phyloP scores from a whole-genome alignment of 345 rosid species.

The Angophora floribunda region DNA sequence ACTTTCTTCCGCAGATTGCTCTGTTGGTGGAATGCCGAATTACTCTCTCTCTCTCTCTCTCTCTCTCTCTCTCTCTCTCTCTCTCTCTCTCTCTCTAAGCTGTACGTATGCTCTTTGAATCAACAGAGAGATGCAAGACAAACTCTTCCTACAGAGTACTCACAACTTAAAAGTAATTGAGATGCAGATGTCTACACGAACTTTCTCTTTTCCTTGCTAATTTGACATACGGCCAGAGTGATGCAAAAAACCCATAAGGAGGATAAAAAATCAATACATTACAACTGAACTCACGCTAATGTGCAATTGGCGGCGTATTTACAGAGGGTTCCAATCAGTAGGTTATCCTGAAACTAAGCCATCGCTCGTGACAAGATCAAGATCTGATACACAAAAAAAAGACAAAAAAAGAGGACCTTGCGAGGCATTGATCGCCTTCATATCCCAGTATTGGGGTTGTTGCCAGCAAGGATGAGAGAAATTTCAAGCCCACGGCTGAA shows the following conservation, averaged over 20 bases:
- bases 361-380: background rate
- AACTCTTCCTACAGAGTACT: background rate
- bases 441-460: constrained; percentile 61
- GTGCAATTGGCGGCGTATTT: background rate
- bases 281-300: background rate
- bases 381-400: background rate
- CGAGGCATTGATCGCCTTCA: background rate
- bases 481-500: constrained; percentile 92
- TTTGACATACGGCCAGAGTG: background rate
- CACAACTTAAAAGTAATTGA: background rate
- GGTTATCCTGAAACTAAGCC: background rate
- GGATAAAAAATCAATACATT: background rate
- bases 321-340: background rate
- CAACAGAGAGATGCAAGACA: background rate
- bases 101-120: background rate
- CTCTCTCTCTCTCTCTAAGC: background rate
- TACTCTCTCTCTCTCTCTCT: background rate
- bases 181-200: background rate
- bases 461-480: constrained; percentile 93
- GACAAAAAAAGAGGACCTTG: background rate
- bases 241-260: background rate
- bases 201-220: background rate
- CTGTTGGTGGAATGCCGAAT: background rate
- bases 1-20: background rate
- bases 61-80: background rate